phyloP scores from a whole-genome alignment of 2,329 filamentous ascomycete genomes.

The Septoria petroselini region DNA sequence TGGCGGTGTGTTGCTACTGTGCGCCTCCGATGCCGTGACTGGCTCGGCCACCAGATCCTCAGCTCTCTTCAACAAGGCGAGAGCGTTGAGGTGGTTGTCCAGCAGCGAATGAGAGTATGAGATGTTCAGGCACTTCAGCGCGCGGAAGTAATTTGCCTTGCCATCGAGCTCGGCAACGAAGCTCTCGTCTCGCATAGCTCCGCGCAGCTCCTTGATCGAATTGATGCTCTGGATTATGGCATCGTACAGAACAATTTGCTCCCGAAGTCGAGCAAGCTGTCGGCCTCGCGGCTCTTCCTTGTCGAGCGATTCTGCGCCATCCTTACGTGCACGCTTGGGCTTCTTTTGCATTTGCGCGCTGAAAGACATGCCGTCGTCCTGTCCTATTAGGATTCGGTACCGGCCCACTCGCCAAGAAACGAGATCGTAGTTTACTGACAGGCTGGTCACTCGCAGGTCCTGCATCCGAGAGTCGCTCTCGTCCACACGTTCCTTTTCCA shows the following conservation, averaged over 20 bases:
- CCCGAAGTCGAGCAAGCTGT: conserved; percentile 75
- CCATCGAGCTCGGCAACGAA: conserved; percentile 76
- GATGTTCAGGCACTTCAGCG: conserved; percentile 83
- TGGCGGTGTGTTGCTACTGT: conserved; percentile 49
- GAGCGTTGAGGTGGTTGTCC: conserved; percentile 69
- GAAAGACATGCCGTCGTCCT: conserved; percentile 69
- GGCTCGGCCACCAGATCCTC: conserved; percentile 55
- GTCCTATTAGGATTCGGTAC: conserved; percentile 83
- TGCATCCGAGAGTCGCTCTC: conserved; percentile 87
- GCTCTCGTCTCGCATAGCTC: conserved; percentile 76
- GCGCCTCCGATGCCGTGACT: conserved; percentile 3
- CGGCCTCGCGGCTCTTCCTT: conserved; percentile 68
- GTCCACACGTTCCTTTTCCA: conserved; percentile 76
- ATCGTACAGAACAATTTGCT: conserved; percentile 86
- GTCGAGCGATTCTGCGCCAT: conserved; percentile 45
- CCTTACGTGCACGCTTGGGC: conserved; percentile 50
- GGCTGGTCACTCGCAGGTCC: conserved; percentile 84
- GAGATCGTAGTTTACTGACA: conserved; percentile 89
- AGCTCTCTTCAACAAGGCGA: conserved; percentile 79
- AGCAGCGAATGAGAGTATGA: conserved; percentile 78
- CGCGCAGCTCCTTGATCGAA: conserved; percentile 82
- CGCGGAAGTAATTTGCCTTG: conserved; percentile 78
- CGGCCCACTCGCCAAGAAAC: conserved; percentile 93
- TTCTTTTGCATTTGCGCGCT: conserved; percentile 54
- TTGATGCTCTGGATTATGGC: conserved; percentile 87